Percentiles rank a stretch among this genome's conserved stretches.
These are phyloP conservation scores for Fraxinus sp. DNA, from an alignment of 305 asterid species.

Conservation along the genomic window DNA sequence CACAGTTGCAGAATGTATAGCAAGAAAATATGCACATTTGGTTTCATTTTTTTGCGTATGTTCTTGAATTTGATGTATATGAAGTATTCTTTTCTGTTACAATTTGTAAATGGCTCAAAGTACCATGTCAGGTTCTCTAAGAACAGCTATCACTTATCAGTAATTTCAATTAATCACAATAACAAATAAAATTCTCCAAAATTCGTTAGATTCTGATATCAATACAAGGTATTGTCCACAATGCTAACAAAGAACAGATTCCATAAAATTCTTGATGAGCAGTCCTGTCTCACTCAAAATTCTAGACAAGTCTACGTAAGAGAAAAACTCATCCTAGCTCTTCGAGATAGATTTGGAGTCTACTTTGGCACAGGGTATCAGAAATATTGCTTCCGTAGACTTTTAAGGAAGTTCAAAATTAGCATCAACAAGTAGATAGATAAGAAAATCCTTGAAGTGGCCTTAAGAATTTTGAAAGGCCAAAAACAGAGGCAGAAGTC, in stretches of 20 bases:
- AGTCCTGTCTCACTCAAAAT: background rate
- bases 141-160: background rate
- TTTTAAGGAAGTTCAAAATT: background rate
- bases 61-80: background rate
- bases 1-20: slow-evolving; percentile 54
- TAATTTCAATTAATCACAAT: background rate
- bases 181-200: background rate
- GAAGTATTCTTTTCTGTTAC: background rate
- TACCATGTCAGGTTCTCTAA: background rate
- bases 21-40: background rate
- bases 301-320: background rate
- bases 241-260: background rate
- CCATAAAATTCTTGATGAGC: background rate
- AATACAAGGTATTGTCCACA: background rate
- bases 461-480: background rate
- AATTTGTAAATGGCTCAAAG: background rate
- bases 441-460: background rate
- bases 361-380: background rate
- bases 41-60: background rate
- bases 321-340: background rate
- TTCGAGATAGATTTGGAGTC: background rate
- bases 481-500: background rate
- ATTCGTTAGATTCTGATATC: background rate
- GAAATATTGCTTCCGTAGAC: background rate
- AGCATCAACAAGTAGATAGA: background rate